Conservation (phyloP, 495 filamentous ascomycete genomes). For the Xylaria grammica region DNA sequence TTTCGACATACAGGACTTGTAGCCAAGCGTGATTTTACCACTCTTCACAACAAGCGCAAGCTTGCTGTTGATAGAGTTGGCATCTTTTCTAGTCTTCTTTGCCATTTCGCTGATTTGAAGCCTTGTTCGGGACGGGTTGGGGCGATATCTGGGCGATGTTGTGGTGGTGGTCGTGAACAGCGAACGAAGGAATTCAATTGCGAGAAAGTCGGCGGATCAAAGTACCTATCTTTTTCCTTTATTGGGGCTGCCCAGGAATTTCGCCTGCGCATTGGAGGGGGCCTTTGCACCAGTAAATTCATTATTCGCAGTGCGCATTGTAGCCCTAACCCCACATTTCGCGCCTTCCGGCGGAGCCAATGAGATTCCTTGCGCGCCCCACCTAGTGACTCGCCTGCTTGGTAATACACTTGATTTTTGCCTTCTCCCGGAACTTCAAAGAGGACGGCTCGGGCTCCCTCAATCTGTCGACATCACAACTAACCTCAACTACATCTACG, state of each 20-base stretch:
- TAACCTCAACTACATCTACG: conserved; percentile 45
- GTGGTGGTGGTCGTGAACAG: conserved; percentile 21
- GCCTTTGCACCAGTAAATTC: conserved; percentile 24
- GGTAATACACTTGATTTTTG: conserved; percentile 47
- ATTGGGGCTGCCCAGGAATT: not conserved
- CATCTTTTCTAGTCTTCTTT: conserved; percentile 92
- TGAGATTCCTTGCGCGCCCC: conserved; percentile 25
- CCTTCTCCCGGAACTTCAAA: conserved; percentile 30
- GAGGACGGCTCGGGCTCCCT: conserved; percentile 33
- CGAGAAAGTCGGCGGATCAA: conserved; percentile 17
- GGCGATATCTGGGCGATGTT: conserved; percentile 24
- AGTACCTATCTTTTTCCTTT: conserved; percentile 6
- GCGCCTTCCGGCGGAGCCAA: conserved; percentile 25
- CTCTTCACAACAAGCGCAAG: conserved; percentile 94
- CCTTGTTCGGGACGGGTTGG: conserved; percentile 14
- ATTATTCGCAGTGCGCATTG: conserved; percentile 27
- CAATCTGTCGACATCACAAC: conserved; percentile 35
- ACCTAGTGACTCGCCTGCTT: conserved; percentile 44
- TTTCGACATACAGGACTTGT: conserved; percentile 66
- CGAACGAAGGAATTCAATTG: conserved; percentile 27
- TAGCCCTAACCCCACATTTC: conserved; percentile 53
- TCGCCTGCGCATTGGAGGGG: conserved; percentile 4
- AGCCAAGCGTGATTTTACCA: conserved; percentile 76
- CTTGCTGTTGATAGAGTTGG: conserved; percentile 68
- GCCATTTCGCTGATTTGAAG: conserved; percentile 23